phyloP scores from a whole-genome alignment of 805 yeast species.

The Saccharomycopsis schoenii region DNA sequence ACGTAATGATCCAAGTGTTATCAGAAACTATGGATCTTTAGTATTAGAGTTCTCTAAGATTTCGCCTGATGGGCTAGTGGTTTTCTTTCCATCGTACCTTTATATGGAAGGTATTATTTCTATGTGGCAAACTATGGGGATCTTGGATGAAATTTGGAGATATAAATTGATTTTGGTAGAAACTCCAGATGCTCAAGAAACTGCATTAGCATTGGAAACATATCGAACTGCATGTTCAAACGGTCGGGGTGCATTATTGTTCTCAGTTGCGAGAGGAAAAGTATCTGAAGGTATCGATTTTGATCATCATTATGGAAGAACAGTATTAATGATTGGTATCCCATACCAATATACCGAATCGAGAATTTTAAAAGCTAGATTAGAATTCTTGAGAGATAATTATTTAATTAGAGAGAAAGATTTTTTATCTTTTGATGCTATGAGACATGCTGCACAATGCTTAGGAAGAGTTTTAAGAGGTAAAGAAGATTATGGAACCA shows the following conservation, averaged over 20 bases:
- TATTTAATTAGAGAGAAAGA: slow-evolving; percentile 90
- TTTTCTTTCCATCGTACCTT: slow-evolving; percentile 91
- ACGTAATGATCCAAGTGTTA: slow-evolving; percentile 95
- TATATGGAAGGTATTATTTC: slow-evolving; percentile 98
- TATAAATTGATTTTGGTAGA: slow-evolving; percentile 90
- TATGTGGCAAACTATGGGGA: slow-evolving; percentile 99
- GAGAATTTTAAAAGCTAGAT: slow-evolving; percentile 85
- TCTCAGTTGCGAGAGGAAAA: slow-evolving; percentile 98
- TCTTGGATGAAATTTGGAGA: slow-evolving; percentile 96
- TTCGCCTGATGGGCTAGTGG: slow-evolving; percentile 97
- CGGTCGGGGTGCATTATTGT: slow-evolving; percentile 93
- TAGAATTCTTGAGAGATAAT: slow-evolving; percentile 88
- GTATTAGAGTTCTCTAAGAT: slow-evolving; percentile 87
- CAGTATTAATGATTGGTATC: slow-evolving; percentile 97
- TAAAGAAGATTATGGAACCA: slow-evolving; percentile 96
- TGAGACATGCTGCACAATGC: slow-evolving; percentile 99
- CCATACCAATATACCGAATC: slow-evolving; percentile 99
- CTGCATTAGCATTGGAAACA: slow-evolving; percentile 89
- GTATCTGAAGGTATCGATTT: slow-evolving; percentile 99
- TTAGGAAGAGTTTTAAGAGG: slow-evolving; percentile 95
- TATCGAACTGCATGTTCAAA: slow-evolving; percentile 93
- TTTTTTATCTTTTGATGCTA: slow-evolving; percentile 94
- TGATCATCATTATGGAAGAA: slow-evolving; percentile 95
- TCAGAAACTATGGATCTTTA: slow-evolving; percentile 90
- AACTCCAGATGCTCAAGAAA: slow-evolving; percentile 98